Base-by-base conservation (phyloP, 306 rosid genomes). In the Cucumis melo region DNA sequence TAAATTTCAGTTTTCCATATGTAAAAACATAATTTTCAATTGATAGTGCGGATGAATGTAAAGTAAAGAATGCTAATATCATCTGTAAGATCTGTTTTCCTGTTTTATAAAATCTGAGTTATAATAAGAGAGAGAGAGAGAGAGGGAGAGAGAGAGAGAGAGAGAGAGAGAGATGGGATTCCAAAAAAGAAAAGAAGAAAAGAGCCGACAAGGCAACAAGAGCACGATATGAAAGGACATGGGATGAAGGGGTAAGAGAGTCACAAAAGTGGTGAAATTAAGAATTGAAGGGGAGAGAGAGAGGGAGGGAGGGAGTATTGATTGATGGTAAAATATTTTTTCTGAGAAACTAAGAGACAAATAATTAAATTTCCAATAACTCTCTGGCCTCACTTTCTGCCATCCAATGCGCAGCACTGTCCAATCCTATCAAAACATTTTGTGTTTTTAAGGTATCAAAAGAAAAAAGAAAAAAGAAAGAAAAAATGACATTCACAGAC, bases 371-470 rank as follows among this genome's bases (percentile, higher is more conserved):
- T 70, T 46, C 75, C 75, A 70, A 50, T 51, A 17, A 73, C 46
- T 71, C 23, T 71, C 23, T 48, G 74, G n/a, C 56, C 36, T 20
- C 51, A 38, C 73, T 68, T 68, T 71, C 61, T 73, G 76, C 24
- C 61, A 73, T 73, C 54, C 44, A 73, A 73, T 8, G 61, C 61
- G 61, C 36, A 73, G 10, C 27, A 73, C 60, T 73, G 76, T 73
- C 76, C 61, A 50, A 50, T 16, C 14, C 76, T 73, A 51, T 50
- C 24, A 10, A 73, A 51, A 51, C 76, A 32, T 73, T 73, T 51
- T 73, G 76, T 50, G 76, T 50, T 73, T 73, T 73, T 73, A 73
- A 73, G 76, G 76, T 73, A 73, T 73, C 76, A 73, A 73, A 46
- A 27, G 29, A 27, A 27, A 27, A 3, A 27, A 27, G 29, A 27